phyloP scores from a whole-genome alignment of 148 eudicot species.

The Suaeda aralocaspica region DNA sequence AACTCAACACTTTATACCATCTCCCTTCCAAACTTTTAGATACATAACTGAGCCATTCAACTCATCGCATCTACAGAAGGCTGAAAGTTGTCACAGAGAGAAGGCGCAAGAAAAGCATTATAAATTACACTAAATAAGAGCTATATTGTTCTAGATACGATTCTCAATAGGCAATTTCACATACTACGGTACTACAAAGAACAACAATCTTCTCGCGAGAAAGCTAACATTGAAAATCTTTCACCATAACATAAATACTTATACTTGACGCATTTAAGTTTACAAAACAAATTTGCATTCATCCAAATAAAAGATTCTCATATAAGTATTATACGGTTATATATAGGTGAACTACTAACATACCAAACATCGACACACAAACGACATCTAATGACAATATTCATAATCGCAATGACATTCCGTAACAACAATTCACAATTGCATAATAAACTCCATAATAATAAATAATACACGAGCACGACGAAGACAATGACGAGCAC shows the following conservation, averaged over 20 bases:
- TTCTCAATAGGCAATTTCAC: background rate
- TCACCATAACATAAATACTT: background rate
- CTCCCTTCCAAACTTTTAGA: slow-evolving; percentile 20
- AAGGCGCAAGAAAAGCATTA: background rate
- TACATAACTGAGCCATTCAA: slow-evolving; percentile 20
- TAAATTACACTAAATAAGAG: background rate
- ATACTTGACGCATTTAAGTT: background rate
- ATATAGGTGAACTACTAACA: too few species aligned
- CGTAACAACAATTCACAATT: too few species aligned
- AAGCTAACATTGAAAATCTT: background rate
- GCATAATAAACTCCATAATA: too few species aligned
- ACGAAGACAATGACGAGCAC: too few species aligned
- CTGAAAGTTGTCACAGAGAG: slow-evolving; percentile 8
- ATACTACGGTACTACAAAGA: background rate
- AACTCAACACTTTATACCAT: slow-evolving; percentile 4
- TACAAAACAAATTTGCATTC: background rate
- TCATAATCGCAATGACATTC: too few species aligned
- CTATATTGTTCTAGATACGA: background rate
- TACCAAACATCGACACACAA: too few species aligned
- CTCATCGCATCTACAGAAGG: slow-evolving; percentile 29
- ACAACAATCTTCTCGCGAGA: slow-evolving; percentile 1
- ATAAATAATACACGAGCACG: too few species aligned
- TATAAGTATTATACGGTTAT: too few species aligned
- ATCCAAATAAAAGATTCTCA: too few species aligned
- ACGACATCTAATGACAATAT: too few species aligned